These are phyloP conservation scores for Apiotrichum montevideense DNA, from an alignment of 1,284 basidiomycete genomes.

Conservation along the genomic window DNA sequence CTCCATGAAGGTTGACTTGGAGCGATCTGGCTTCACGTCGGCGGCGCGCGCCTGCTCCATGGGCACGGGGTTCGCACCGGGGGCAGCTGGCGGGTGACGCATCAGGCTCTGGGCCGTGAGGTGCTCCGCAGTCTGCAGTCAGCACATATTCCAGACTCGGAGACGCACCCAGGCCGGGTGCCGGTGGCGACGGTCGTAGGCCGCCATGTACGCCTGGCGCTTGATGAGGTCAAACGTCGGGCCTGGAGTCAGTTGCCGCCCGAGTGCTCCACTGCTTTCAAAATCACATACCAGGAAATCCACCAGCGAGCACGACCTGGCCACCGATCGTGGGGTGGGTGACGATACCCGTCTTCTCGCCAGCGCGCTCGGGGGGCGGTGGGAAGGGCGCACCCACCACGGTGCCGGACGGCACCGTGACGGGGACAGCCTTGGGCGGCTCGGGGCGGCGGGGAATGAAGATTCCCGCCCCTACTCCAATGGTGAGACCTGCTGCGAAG, in stretches of 20 bases:
- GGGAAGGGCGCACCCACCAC: slow-evolving; percentile 11
- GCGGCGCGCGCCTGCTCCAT: slow-evolving; percentile 34
- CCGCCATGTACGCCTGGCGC: slow-evolving; percentile 75
- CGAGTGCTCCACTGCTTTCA: slow-evolving; percentile 18
- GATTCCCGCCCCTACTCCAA: slow-evolving; percentile 37
- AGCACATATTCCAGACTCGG: not conserved
- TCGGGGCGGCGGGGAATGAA: slow-evolving; percentile 25
- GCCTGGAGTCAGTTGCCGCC: slow-evolving; percentile 52
- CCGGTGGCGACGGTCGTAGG: slow-evolving; percentile 80
- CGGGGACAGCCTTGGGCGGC: not conserved
- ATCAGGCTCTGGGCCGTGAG: slow-evolving; percentile 70
- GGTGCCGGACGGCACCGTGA: not conserved
- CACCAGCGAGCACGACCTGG: slow-evolving; percentile 30
- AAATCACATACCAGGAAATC: slow-evolving; percentile 34
- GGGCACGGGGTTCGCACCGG: slow-evolving; percentile 25
- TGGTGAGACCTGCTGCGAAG: slow-evolving; percentile 38
- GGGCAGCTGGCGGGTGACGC: slow-evolving; percentile 47
- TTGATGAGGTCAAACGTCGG: slow-evolving; percentile 74
- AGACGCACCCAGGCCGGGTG: slow-evolving; percentile 83
- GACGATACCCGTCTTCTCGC: slow-evolving; percentile 14
- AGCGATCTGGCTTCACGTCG: slow-evolving; percentile 58
- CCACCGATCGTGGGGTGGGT: slow-evolving; percentile 30
- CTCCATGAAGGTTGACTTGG: slow-evolving; percentile 77
- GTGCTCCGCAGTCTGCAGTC: slow-evolving; percentile 79
- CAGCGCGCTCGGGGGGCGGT: slow-evolving; percentile 24